Evolutionary conservation across 306 rosid species (phyloP).

Genomic region (Hippophae rhamnoides): DNA sequence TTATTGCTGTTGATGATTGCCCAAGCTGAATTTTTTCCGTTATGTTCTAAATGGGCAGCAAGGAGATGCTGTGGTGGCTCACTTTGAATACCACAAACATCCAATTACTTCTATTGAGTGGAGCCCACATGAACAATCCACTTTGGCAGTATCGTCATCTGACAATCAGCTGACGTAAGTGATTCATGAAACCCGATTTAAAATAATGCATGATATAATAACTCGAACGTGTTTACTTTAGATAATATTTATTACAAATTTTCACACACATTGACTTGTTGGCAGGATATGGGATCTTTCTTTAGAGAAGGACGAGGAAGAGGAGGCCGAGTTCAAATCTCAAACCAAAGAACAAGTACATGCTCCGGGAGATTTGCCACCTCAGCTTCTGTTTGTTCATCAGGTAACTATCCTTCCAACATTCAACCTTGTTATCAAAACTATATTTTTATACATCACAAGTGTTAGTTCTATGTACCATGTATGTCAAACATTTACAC

Average conservation of each 20-base stretch:
- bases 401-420: slow-evolving; percentile 39
- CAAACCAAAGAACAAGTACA: slow-evolving; percentile 67
- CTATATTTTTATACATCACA: no score
- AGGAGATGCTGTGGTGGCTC: slow-evolving; percentile 77
- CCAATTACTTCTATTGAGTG: slow-evolving; percentile 93
- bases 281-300: slow-evolving; percentile 96
- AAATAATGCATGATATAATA: neutral
- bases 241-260: no score
- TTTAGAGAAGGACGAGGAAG: slow-evolving; percentile 86
- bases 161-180: slow-evolving; percentile 96
- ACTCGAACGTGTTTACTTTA: no score
- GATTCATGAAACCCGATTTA: neutral
- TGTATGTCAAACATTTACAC: no score
- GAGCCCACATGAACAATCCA: slow-evolving; percentile 92
- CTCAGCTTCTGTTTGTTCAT: slow-evolving; percentile 90
- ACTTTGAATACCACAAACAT: slow-evolving; percentile 75
- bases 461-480: no score
- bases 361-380: slow-evolving; percentile 87
- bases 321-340: slow-evolving; percentile 86
- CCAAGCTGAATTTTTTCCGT: slow-evolving; percentile 7
- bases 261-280: neutral
- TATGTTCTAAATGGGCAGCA: slow-evolving; percentile 32
- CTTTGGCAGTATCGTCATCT: slow-evolving; percentile 77
- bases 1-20: neutral
- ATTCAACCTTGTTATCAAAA: no score